Conservation (phyloP, 2,329 filamentous ascomycete genomes). For the Chaetoscypha palmicola region DNA sequence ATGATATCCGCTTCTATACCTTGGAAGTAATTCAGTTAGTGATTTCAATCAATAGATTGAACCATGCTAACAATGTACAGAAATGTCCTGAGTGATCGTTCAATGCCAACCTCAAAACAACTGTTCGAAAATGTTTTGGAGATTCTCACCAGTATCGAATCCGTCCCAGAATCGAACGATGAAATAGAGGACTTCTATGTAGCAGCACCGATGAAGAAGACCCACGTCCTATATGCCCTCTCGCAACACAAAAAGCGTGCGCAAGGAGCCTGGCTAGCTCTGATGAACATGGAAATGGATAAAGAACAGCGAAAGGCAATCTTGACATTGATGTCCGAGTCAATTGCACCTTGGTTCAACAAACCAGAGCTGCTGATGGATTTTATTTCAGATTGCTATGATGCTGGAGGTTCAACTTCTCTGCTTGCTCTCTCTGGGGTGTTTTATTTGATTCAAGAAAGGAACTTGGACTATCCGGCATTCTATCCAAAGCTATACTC, state of each 20-base stretch:
- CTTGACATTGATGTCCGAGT: conserved; percentile 65
- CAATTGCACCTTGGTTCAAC: conserved; percentile 82
- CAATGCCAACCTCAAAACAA: conserved; percentile 23
- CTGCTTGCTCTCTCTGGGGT: conserved; percentile 85
- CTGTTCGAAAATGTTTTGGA: conserved; percentile 52
- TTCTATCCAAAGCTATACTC: conserved; percentile 96
- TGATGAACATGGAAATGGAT: conserved; percentile 61
- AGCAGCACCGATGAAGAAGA: conserved; percentile 56
- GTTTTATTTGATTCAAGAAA: conserved; percentile 88
- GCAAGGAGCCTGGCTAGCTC: conserved; percentile 78
- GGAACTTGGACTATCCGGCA: conserved; percentile 90
- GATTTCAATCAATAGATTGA: neutral
- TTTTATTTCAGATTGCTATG: conserved; percentile 91
- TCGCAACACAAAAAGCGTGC: conserved; percentile 70
- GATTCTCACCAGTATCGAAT: conserved; percentile 60
- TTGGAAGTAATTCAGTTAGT: conserved; percentile 67
- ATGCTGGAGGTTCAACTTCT: conserved; percentile 78
- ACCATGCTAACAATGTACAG: conserved; percentile 23
- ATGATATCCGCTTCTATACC: conserved; percentile 80
- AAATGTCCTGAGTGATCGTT: conserved; percentile 31
- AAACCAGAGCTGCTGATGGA: conserved; percentile 89
- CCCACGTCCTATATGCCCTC: conserved; percentile 57
- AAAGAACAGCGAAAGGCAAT: conserved; percentile 73
- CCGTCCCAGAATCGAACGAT: conserved; percentile 58
- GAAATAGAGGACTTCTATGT: conserved; percentile 66